phyloP scores from a whole-genome alignment of 2,329 filamentous ascomycete species.

The Trichoderma sp. region DNA sequence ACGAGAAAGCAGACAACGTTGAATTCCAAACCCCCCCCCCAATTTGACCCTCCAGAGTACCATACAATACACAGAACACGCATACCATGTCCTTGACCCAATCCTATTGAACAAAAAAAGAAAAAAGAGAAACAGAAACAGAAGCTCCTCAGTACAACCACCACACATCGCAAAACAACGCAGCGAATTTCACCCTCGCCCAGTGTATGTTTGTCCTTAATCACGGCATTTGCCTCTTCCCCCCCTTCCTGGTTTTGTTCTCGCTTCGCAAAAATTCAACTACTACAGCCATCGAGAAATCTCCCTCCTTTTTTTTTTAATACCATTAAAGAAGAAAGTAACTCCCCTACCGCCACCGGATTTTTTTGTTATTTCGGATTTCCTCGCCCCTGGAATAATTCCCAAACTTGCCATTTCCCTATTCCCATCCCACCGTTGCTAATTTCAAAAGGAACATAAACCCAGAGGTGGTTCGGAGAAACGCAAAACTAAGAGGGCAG shows the following conservation, averaged over 20 bases:
- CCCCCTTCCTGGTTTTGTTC: background rate
- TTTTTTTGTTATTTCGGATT: background rate
- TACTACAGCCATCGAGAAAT: background rate
- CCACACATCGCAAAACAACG: background rate
- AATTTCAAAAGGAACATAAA: background rate
- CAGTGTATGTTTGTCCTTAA: background rate
- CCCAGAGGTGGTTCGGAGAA: background rate
- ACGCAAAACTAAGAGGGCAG: background rate
- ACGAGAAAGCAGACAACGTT: background rate
- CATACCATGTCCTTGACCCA: background rate
- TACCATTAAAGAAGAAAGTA: background rate
- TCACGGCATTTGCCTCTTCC: background rate
- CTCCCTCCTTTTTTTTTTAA: background rate
- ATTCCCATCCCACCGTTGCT: background rate
- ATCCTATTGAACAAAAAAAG: background rate
- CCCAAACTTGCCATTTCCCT: background rate
- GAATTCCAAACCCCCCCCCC: background rate
- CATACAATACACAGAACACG: background rate
- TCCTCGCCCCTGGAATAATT: background rate
- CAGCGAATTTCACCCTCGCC: background rate
- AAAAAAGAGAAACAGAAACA: background rate
- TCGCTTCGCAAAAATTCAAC: background rate
- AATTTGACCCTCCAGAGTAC: background rate
- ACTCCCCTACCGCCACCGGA: background rate
- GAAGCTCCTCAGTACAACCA: background rate